Percentiles rank a stretch among this genome's conserved stretches.
Evolutionary conservation across 768 basidiomycete genomes (phyloP).

Genomic region (Trametes elegans): DNA sequence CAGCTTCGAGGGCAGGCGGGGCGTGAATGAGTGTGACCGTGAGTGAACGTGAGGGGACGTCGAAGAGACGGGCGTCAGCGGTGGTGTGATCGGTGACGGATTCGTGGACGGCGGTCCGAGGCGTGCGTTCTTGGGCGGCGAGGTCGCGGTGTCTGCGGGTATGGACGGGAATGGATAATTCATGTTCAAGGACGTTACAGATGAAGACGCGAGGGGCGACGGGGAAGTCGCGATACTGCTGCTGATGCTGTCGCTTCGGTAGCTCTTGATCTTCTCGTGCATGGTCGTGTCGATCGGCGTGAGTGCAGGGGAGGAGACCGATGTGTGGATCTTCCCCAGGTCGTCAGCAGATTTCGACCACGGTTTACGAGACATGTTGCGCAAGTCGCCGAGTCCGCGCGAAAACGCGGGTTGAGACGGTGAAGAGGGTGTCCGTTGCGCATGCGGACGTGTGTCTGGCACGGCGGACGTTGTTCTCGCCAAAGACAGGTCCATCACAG

Average conservation of each 20-base stretch:
- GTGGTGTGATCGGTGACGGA: slow-evolving; percentile 26
- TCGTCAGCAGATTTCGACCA: slow-evolving; percentile 86
- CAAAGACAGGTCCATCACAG: slow-evolving; percentile 60
- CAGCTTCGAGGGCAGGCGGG: slow-evolving; percentile 68
- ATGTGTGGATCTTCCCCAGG: slow-evolving; percentile 50
- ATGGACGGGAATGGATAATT: slow-evolving; percentile 34
- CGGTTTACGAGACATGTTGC: slow-evolving; percentile 62
- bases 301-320: slow-evolving; percentile 30
- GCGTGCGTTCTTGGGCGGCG: slow-evolving; percentile 29
- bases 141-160: slow-evolving; percentile 17
- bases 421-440: slow-evolving; percentile 30
- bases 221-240: slow-evolving; percentile 33
- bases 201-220: slow-evolving; percentile 28
- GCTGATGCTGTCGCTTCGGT: slow-evolving; percentile 54
- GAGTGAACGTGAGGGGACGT: slow-evolving; percentile 48
- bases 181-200: slow-evolving; percentile 20
- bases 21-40: slow-evolving; percentile 69
- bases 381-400: slow-evolving; percentile 61
- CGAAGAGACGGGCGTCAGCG: slow-evolving; percentile 27
- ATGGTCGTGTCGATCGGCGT: slow-evolving; percentile 46
- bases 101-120: slow-evolving; percentile 18
- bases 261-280: slow-evolving; percentile 63
- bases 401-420: slow-evolving; percentile 31
- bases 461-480: slow-evolving; percentile 42
- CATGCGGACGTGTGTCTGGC: slow-evolving; percentile 28